Conservation (phyloP, 257 asterid genomes). For the Cruciata laevipes region DNA sequence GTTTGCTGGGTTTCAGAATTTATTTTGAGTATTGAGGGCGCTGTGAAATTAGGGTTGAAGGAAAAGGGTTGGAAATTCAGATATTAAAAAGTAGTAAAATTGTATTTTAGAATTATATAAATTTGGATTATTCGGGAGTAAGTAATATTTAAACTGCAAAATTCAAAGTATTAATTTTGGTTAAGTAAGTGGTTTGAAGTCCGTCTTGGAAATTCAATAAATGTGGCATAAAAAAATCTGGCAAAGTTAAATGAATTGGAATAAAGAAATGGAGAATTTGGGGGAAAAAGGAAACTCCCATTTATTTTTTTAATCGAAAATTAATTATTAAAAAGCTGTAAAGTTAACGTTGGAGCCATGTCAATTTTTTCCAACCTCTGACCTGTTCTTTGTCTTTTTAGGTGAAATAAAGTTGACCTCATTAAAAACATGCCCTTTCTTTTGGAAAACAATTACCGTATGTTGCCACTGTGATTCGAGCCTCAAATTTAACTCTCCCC, state of each 20-base stretch:
- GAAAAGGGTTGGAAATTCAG: conserved; percentile 25
- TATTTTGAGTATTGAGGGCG: conserved; percentile 20
- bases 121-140: conserved; percentile 30
- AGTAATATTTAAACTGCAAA: conserved; percentile 56
- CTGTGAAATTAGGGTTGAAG: conserved; percentile 54
- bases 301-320: conserved; percentile 25
- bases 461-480: conserved; percentile 26
- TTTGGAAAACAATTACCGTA: conserved; percentile 32
- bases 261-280: conserved; percentile 26
- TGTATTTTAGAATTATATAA: conserved; percentile 30
- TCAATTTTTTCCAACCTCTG: conserved; percentile 47
- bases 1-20: conserved; percentile 21
- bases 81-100: conserved; percentile 26
- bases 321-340: conserved; percentile 59
- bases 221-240: conserved; percentile 28
- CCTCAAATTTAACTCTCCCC: background rate
- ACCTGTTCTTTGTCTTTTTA: conserved; percentile 66
- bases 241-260: conserved; percentile 39
- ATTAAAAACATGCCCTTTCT: conserved; percentile 23
- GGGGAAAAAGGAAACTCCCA: conserved; percentile 20
- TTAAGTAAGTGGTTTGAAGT: conserved; percentile 78
- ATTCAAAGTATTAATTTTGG: conserved; percentile 67
- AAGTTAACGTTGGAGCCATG: conserved; percentile 64
- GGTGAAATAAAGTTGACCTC: conserved; percentile 53
- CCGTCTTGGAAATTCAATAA: conserved; percentile 80